Evolutionary conservation across 192 early-diverging fungal species (phyloP).

Genomic region (Linnemannia elongata): DNA sequence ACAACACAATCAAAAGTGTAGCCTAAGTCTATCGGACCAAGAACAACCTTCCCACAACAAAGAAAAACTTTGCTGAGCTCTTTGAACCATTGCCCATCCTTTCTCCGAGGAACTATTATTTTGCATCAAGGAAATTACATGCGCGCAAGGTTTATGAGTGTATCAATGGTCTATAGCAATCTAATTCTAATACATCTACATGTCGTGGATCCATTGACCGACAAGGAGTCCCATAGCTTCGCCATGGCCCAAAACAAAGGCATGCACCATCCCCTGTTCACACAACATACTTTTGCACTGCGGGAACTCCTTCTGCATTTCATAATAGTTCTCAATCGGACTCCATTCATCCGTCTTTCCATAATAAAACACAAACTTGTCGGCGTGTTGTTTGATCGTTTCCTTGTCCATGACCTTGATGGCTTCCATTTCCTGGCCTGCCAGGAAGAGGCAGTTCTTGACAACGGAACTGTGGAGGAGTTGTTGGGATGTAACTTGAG

Average conservation of each 20-base stretch:
- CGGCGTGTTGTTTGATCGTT: constrained; percentile 66
- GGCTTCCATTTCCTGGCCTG: constrained; percentile 78
- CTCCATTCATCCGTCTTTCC: constrained; percentile 83
- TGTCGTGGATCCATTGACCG: constrained; percentile 51
- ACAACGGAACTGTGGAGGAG: constrained; percentile 75
- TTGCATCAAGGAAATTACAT: not conserved
- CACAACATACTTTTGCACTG: constrained; percentile 76
- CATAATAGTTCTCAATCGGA: constrained; percentile 74
- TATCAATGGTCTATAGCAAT: not conserved
- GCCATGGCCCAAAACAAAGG: constrained; percentile 79
- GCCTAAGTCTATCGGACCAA: no score
- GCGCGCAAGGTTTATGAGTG: not conserved
- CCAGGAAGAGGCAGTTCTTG: constrained; percentile 78
- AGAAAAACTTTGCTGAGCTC: not conserved
- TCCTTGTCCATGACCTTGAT: constrained; percentile 77
- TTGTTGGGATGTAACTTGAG: constrained; percentile 73
- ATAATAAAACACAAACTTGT: constrained; percentile 86
- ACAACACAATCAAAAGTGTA: not conserved
- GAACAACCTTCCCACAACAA: not conserved
- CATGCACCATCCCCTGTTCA: constrained; percentile 80
- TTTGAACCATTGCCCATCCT: not conserved
- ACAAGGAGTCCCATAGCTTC: constrained; percentile 59
- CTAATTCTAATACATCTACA: not conserved
- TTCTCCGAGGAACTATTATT: not conserved
- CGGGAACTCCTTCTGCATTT: constrained; percentile 76